Evolutionary conservation across 1,139 yeast genomes (phyloP).

Genomic region (Blastobotrys serpentis): DNA sequence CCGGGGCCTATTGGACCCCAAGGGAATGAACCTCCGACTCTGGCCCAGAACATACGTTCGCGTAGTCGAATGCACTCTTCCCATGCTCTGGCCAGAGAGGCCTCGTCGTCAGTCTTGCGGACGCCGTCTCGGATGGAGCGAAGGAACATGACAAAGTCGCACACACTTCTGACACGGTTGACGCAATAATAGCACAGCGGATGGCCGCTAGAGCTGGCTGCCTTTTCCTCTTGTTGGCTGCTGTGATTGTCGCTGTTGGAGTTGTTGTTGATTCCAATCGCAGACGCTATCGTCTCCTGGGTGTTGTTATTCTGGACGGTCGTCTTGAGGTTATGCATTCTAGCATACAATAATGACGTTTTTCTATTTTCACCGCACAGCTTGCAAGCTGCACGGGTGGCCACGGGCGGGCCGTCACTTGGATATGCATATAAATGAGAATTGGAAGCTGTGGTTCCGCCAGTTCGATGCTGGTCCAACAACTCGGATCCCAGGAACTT

Average conservation of each 20-base stretch:
- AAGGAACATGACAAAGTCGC: conserved; percentile 75
- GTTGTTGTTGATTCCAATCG: conserved; percentile 7
- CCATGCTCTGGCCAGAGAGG: conserved; percentile 61
- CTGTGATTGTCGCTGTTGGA: conserved; percentile 9
- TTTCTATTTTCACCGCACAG: conserved; percentile 77
- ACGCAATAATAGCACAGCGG: conserved; percentile 87
- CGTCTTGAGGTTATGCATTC: conserved; percentile 65
- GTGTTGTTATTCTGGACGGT: conserved; percentile 16
- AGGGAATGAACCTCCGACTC: conserved; percentile 53
- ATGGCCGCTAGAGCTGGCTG: conserved; percentile 39
- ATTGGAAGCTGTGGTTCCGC: conserved; percentile 45
- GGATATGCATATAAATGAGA: conserved; percentile 42
- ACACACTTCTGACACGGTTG: conserved; percentile 70
- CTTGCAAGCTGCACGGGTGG: conserved; percentile 70
- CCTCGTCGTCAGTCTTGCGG: conserved; percentile 48
- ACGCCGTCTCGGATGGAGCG: conserved; percentile 59
- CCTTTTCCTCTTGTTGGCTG: conserved; percentile 12
- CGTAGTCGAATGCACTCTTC: conserved; percentile 55
- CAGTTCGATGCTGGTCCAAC: conserved; percentile 1
- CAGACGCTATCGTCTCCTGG: neutral
- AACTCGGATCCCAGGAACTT: conserved; percentile 21
- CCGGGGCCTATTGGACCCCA: conserved; percentile 7
- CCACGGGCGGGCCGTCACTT: conserved; percentile 60
- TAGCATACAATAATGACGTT: conserved; percentile 69
- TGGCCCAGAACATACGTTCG: conserved; percentile 76